Evolutionary conservation across 2,329 filamentous ascomycete genomes (phyloP).

Genomic region (Nectriaceae sp.): DNA sequence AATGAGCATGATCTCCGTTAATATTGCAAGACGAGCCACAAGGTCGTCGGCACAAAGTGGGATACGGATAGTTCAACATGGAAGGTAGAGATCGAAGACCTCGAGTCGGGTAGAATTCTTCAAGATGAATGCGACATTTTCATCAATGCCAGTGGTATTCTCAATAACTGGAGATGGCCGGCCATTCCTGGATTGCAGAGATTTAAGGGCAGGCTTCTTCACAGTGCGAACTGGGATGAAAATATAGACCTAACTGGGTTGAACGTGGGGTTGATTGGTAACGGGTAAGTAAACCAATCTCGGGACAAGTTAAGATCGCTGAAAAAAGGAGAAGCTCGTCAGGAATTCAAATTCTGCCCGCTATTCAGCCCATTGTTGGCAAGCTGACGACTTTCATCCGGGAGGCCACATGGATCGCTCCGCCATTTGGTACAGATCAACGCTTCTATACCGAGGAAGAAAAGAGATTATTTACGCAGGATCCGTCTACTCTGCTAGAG

Average conservation of each 20-base stretch:
- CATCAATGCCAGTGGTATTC: neutral
- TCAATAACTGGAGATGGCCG: neutral
- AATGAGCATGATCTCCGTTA: neutral
- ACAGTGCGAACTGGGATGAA: neutral
- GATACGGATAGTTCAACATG: neutral
- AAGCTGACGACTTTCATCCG: neutral
- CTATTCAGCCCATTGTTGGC: neutral
- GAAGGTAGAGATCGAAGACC: neutral
- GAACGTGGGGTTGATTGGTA: neutral
- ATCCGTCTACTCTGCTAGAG: neutral
- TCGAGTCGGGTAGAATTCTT: neutral
- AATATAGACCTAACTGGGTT: neutral
- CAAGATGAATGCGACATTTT: neutral
- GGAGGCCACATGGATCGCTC: neutral
- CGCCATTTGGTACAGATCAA: neutral
- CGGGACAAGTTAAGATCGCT: too few relatives aligned
- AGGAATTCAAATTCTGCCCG: neutral
- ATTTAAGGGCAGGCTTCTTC: neutral
- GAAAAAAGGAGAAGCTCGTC: too few relatives aligned
- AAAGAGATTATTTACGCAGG: neutral
- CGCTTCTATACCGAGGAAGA: neutral
- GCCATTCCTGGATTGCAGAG: neutral
- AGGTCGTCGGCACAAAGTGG: neutral
- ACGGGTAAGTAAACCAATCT: neutral
- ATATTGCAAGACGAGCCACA: neutral